Evolutionary conservation across 2,329 filamentous ascomycete genomes (phyloP), one percentile per base, ranked within the genome.

Genomic region (Cordyceps cicadae): DNA sequence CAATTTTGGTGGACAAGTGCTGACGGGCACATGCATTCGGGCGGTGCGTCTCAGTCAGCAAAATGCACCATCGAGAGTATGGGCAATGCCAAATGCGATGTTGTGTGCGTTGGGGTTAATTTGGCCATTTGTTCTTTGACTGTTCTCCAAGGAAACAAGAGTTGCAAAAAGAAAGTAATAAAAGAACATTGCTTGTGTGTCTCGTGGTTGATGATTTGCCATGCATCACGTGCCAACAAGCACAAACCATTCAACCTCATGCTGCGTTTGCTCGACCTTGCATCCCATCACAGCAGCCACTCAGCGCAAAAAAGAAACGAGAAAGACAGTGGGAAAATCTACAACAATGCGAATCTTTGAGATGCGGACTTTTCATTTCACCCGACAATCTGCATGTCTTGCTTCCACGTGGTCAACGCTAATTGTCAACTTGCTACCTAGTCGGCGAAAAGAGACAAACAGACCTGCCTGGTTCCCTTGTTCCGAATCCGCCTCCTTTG

Each of bases 71-170:
- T 46, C 1, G 7, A 17, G 17, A 29, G n/a, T 39, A 59, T 59
- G 57, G 57, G 57, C 57, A 59, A 46, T 59, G 37, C 26, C 26
- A 39, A 59, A 59, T 59, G 26, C 49, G 49, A n/a, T 53, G 39
- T 52, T 4, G 24, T 7, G 39, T 14, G 6, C 32, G 7, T 1
- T 2, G 26, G n/a, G 15, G 49, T 46, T 26, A 12, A 59, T 53
- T 59, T 53, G 53, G 12, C 34, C 17, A 50, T 37, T n/a, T 29
- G 1, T 29, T 29, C 43, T 46, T 59, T 39, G 24, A 24, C 24
- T 24, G 24, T 24, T 24, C n/a, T 24, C 24, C 24, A 24, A 24
- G 24, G 24, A 24, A 24, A 24, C 3, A 24, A 24, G 4, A 24
- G 24, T 24, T 24, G 24, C 24, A 4, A 24, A 24, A 24, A 24